A percentile compares a stretch with the other conserved stretches of the same genome.
Conservation (phyloP, 1,139 yeast genomes). For the Suzukiozyma palmioleophila region DNA sequence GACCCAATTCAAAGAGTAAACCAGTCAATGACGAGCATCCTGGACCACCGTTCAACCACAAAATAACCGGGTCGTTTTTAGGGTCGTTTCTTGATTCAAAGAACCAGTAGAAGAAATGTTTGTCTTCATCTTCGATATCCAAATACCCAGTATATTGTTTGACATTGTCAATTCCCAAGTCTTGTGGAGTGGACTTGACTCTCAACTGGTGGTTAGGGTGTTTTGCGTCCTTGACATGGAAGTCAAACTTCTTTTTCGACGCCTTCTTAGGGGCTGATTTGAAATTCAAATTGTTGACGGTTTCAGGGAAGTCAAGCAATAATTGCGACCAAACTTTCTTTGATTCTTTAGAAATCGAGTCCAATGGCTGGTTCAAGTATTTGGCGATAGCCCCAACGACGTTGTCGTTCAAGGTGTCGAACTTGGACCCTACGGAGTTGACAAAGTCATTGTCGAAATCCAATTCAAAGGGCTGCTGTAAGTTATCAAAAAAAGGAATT, state of each 20-base stretch:
- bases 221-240: slow-evolving; percentile 41
- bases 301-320: slow-evolving; percentile 53
- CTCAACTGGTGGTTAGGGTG: slow-evolving; percentile 57
- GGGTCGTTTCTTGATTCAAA: slow-evolving; percentile 46
- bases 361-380: slow-evolving; percentile 44
- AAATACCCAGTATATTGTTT: slow-evolving; percentile 86
- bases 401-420: slow-evolving; percentile 14
- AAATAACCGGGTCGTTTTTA: slow-evolving; percentile 37
- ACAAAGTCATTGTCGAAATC: slow-evolving; percentile 14
- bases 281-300: slow-evolving; percentile 45
- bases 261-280: slow-evolving; percentile 47
- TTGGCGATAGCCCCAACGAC: slow-evolving; percentile 29
- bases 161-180: slow-evolving; percentile 70
- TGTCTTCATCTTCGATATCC: slow-evolving; percentile 78
- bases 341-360: slow-evolving; percentile 44
- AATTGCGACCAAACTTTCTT: slow-evolving; percentile 57
- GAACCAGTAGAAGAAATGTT: slow-evolving; percentile 55
- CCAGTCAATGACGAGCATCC: slow-evolving; percentile 44
- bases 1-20: slow-evolving; percentile 41
- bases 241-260: slow-evolving; percentile 46
- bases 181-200: slow-evolving; percentile 54
- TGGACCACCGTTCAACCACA: slow-evolving; percentile 48
- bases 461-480: slow-evolving; percentile 28
- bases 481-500: slow-evolving; percentile 20
- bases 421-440: slow-evolving; percentile 11